Evolutionary conservation across 148 eudicot species (phyloP), one percentile per base, ranked within the genome.

Genomic region (Spergularia marina): DNA sequence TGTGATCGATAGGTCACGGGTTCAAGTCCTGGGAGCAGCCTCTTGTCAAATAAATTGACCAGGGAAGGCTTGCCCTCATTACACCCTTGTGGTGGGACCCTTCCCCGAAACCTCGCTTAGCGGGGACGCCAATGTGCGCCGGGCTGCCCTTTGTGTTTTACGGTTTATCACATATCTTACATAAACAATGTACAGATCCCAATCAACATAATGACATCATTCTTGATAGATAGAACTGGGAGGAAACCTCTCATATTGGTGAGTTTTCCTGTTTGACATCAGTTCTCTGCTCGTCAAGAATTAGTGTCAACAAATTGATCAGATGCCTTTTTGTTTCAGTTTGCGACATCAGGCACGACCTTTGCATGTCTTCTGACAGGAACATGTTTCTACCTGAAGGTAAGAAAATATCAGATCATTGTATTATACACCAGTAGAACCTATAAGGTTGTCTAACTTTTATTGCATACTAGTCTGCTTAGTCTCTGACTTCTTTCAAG

Each of bases 201-300:
- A 12, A 75, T 87, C 60, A 83, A 83, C 40, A 60, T 79, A 52
- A 15, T 89, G 23, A 85, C 87, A 18, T 84, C 87, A 25, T 61
- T 82, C 44, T 34, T 89, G 75, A 87, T 87, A 60, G 92, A 87
- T 70, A 87, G 71, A 79, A 82, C 84, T 7, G 92, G 92, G 30
- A 84, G 87, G 55, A 86, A 80, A 58, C 90, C 87, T 39, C 86
- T 89, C 14, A 47, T 89, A 59, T 53, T 89, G 89, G 92, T 89
- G 65, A 61, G 70, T 59, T 4, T 20, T 70, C 7, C 52, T 11
- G 36, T 53, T 8, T 67, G 34, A 65, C 5, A 65, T 39, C 7
- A 9, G 5, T 39, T 39, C 12, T n/a, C 0, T 23, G 34, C 39
- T 23, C 39, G 4, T 40, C 18, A 30, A 63, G 30, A 12, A 12